Evolutionary conservation across 805 yeast genomes (phyloP), one percentile per base, ranked within the genome.

Genomic region (Starmerella asiatica): DNA sequence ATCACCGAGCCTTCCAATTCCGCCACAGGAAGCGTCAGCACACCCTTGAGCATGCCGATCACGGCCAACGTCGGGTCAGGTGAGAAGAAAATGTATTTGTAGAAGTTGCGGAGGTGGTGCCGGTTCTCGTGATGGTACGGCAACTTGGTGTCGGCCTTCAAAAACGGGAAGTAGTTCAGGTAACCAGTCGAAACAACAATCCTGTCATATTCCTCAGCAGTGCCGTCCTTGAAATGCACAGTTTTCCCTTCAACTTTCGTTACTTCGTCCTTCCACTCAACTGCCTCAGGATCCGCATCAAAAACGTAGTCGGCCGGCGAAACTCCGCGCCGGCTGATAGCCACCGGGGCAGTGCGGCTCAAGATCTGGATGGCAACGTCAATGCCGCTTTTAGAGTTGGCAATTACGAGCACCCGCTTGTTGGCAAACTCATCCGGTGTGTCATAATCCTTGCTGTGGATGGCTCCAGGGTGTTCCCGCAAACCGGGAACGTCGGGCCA

Each of bases 131-230:
- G 18, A 3, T 33, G 23, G n/a, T 2, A 32, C 34, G 17, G 43
- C 37, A 11, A 23, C 28, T 14, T 32, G 24, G 12, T 20, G 30
- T 44, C 43, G 36, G 51, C 47, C 34, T 69, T 65, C 37, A 82
- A 56, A 49, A 71, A 79, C 17, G 93, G 91, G 40, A 71, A 64
- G 29, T 73, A 68, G 51, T 75, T 75, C 34, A 73, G 62, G 56
- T 79, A 82, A 1, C 93, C 93, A 0, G 93, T 82, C 35, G 82
- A 79, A 55, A 75, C 79, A 8, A 81, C 61, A 8, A 82, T 61
- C 18, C 53, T 52, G 46, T 80, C 86, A 30, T 80, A 69, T 27
- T 63, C 63, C 1, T 50, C 48, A 2, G 49, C 55, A 3, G 56
- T 47, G 2, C 79, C 84, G 46, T 73, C 73, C 4, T 49, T 62